phyloP scores from a whole-genome alignment of 2,329 filamentous ascomycete genomes.

The Alternaria novae-zelandiae region DNA sequence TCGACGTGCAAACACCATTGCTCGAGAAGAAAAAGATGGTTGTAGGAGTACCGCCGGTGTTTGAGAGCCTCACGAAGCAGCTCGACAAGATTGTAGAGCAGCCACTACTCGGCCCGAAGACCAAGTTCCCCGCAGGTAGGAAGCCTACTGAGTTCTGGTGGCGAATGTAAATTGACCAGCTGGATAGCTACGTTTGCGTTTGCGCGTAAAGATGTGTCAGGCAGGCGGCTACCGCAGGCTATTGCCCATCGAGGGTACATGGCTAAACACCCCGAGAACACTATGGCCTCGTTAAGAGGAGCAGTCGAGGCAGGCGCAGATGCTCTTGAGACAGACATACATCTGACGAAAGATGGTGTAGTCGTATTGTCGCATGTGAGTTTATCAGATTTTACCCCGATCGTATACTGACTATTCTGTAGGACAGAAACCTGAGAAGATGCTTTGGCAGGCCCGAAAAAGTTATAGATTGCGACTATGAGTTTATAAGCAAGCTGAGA shows the following conservation, averaged over 20 bases:
- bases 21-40: slow-evolving; percentile 49
- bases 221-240: slow-evolving; percentile 65
- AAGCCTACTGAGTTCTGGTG: background rate
- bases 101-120: slow-evolving; percentile 39
- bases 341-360: slow-evolving; percentile 80
- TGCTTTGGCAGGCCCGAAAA: slow-evolving; percentile 79
- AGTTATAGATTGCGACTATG: slow-evolving; percentile 79
- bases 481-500: slow-evolving; percentile 70
- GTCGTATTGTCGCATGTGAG: slow-evolving; percentile 83
- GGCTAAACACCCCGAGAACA: slow-evolving; percentile 81
- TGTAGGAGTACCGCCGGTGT: slow-evolving; percentile 45
- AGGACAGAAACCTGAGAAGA: slow-evolving; percentile 78
- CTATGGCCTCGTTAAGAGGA: slow-evolving; percentile 76
- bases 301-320: slow-evolving; percentile 77
- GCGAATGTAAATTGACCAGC: slow-evolving; percentile 20
- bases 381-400: background rate
- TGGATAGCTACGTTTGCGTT: slow-evolving; percentile 43
- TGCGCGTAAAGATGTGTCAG: slow-evolving; percentile 43
- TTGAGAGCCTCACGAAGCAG: slow-evolving; percentile 43
- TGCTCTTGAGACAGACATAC: slow-evolving; percentile 87
- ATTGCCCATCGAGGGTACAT: slow-evolving; percentile 84
- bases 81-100: slow-evolving; percentile 45
- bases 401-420: slow-evolving; percentile 10
- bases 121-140: slow-evolving; percentile 39
- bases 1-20: slow-evolving; percentile 41